Base-by-base conservation (phyloP, 768 basidiomycete species). In the Lentinula detonsa region DNA sequence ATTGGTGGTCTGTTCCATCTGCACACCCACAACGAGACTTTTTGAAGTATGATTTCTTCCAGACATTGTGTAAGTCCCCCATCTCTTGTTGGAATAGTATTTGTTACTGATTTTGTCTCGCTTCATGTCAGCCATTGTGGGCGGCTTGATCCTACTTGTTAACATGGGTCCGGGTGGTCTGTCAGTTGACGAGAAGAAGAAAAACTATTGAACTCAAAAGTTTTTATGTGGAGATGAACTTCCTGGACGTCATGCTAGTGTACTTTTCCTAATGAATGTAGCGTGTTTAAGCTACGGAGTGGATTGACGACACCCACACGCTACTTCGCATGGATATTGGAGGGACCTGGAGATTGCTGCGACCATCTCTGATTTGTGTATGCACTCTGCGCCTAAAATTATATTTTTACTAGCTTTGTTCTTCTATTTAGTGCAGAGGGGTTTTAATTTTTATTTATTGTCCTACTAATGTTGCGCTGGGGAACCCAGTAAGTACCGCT, bases 11-110 rank as follows among this genome's bases (percentile, higher is more conserved):
- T 66, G 87, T 98, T 23, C 88, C 94, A 72, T 84, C 87, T 49
- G 85, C 87, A 48, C 97, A 98, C 73, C 96, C 96, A 64, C 93
- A 95, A 69, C 84, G 95, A 28, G 97, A 99, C 72, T 99, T 98
- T 87, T 85, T 98, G 69, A 98, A 98, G 91, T 95, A 98, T 70
- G 97, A 99, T 76, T 99, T 99, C 79, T 98, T 97, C 90, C 95
- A 98, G 76, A 98, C 95, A 35, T 81, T 97, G 37, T 97, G 81
- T 83, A 63, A 59, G 81, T 78, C 13, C 31, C 13, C 7, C 33
- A 48, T 54, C 33, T 2, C 7, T 11, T 53, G 48, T 50, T 49
- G 13, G 46, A 10, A 9, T 50, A n/a, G 10, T 16, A 23, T 39
- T 56, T 13, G 15, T 46, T 18, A 48, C 52, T 28, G 8, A 51